A percentile compares a stretch with the other conserved stretches of the same genome.
Evolutionary conservation across 805 yeast species (phyloP).

Genomic region (Henningerozyma blattae): DNA sequence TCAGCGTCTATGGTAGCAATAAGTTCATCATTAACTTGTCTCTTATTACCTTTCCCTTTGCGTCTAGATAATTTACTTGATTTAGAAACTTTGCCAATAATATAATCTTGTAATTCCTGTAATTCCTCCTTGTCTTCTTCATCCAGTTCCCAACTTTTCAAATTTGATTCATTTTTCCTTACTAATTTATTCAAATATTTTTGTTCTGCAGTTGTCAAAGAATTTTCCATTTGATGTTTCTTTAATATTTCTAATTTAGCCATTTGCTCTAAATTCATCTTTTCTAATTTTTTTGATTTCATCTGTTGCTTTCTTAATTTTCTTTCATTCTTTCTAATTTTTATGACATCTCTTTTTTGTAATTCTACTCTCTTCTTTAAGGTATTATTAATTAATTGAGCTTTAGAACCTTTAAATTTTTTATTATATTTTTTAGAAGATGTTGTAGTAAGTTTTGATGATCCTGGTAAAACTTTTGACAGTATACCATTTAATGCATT

Average conservation of each 20-base stretch:
- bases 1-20: no score
- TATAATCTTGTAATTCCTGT: slow-evolving; percentile 29
- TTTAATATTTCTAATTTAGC: slow-evolving; percentile 27
- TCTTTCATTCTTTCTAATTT: slow-evolving; percentile 26
- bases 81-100: slow-evolving; percentile 31
- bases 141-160: slow-evolving; percentile 32
- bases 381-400: slow-evolving; percentile 29
- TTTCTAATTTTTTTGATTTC: slow-evolving; percentile 9
- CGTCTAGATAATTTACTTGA: slow-evolving; percentile 22
- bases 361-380: slow-evolving; percentile 23
- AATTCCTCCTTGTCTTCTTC: slow-evolving; percentile 29
- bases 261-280: slow-evolving; percentile 16
- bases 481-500: slow-evolving; percentile 32
- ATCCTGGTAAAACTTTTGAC: slow-evolving; percentile 27
- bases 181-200: slow-evolving; percentile 25
- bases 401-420: slow-evolving; percentile 19
- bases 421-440: slow-evolving; percentile 3
- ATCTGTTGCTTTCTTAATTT: slow-evolving; percentile 19
- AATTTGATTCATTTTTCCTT: slow-evolving; percentile 26
- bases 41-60: slow-evolving; percentile 9
- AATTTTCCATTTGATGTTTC: slow-evolving; percentile 22
- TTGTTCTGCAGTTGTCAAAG: slow-evolving; percentile 25
- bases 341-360: slow-evolving; percentile 24
- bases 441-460: slow-evolving; percentile 10
- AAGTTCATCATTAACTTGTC: not conserved